Conservation (phyloP, 208 protist species). For the Trypanosomatidae sp. region DNA sequence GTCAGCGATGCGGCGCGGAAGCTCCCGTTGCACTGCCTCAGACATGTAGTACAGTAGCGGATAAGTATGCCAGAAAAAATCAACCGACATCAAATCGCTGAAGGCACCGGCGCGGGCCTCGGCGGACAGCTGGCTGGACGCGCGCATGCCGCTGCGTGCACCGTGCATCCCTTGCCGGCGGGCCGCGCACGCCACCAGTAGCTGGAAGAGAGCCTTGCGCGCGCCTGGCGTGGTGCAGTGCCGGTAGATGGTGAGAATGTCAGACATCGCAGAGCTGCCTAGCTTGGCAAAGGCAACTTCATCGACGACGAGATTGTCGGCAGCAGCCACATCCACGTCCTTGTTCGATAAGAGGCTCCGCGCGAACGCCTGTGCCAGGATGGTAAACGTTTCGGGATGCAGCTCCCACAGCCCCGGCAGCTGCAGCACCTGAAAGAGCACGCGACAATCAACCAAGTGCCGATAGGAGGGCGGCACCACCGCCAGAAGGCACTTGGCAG, state of each 20-base stretch:
- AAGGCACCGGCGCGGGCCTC: conserved; percentile 28
- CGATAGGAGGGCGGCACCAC: conserved; percentile 60
- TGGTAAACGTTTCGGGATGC: conserved; percentile 55
- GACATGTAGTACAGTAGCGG: conserved; percentile 80
- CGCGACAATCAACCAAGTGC: conserved; percentile 57
- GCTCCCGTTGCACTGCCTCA: conserved; percentile 42
- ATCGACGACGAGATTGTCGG: conserved; percentile 34
- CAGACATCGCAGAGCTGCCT: conserved; percentile 43
- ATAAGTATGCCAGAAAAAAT: conserved; percentile 82
- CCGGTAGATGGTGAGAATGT: conserved; percentile 61
- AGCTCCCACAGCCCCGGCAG: conserved; percentile 55
- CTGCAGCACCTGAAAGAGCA: conserved; percentile 63
- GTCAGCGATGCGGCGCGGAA: conserved; percentile 62
- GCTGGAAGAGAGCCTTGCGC: conserved; percentile 63
- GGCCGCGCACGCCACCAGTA: conserved; percentile 69
- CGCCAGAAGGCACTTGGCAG: conserved; percentile 73
- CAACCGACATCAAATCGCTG: conserved; percentile 53
- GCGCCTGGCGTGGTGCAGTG: conserved; percentile 55
- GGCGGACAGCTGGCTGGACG: conserved; percentile 8
- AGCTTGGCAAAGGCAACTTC: conserved; percentile 46
- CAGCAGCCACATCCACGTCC: conserved; percentile 21
- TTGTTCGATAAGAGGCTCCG: conserved; percentile 50
- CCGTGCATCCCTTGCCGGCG: conserved; percentile 25
- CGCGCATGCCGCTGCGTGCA: conserved; percentile 6
- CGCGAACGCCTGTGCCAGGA: conserved; percentile 65